Evolutionary conservation across 352 stramenopile species (phyloP).

Genomic region (Peronosclerospora sorghi): DNA sequence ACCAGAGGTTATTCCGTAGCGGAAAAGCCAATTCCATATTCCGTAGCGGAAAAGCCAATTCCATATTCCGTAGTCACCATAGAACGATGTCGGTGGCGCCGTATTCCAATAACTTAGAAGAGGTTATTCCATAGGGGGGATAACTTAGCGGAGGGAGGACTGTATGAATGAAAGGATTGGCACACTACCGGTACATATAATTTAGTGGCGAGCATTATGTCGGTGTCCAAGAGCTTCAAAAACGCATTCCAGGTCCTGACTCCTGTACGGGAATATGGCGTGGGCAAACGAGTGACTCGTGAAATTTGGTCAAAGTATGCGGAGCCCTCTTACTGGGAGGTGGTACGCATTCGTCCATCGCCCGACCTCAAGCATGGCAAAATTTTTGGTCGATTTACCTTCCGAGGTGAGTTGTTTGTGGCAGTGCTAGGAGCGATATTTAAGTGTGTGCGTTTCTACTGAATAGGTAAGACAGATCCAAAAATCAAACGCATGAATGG

Average conservation of each 20-base stretch:
- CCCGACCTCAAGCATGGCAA: constrained; percentile 80
- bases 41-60: too few relatives aligned
- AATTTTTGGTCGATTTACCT: constrained; percentile 70
- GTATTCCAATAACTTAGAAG: too few relatives aligned
- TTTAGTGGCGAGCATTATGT: constrained; percentile 14
- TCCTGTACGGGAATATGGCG: constrained; percentile 54
- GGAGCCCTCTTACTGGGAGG: constrained; percentile 70
- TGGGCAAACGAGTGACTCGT: constrained; percentile 59
- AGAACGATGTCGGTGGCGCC: too few relatives aligned
- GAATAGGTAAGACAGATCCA: constrained; percentile 51
- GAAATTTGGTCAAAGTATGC: constrained; percentile 63
- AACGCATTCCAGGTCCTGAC: constrained; percentile 75
- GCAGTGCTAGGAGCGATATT: neutral
- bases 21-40: too few relatives aligned
- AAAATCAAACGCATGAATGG: constrained; percentile 72
- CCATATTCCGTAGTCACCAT: too few relatives aligned
- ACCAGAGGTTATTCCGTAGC: too few relatives aligned
- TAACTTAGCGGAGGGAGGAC: too few relatives aligned
- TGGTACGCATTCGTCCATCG: constrained; percentile 65
- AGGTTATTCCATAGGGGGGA: too few relatives aligned
- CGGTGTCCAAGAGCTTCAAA: constrained; percentile 29
- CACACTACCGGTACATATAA: too few relatives aligned
- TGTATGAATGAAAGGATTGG: too few relatives aligned
- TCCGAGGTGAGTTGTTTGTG: constrained; percentile 43
- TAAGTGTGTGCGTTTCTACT: neutral